Base-by-base conservation (phyloP, 768 basidiomycete species). In the Daedalea quercina region DNA sequence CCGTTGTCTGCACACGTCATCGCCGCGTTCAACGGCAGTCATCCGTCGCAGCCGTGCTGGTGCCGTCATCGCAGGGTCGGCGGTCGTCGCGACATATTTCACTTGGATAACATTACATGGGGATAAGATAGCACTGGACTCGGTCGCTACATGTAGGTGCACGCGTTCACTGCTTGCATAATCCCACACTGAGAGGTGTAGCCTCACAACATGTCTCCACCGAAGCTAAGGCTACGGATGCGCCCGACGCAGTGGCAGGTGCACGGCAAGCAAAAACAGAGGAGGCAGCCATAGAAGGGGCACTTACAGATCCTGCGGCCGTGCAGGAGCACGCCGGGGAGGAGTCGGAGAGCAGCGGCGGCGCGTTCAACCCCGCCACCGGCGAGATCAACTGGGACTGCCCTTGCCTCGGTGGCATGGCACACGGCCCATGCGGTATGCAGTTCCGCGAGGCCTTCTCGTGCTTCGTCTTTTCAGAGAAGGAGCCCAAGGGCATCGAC, bases 351-450 rank as follows among this genome's bases (percentile, higher is more conserved):
- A 65, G 45, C 59, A 50, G 51, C 1, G 66, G 66, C 24, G 79
- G 79, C 35, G 95, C 96, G 3, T 98, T 81, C 76, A 88, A 99
- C 71, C 94, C 94, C 19, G 93, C 82, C 57, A 99, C 96, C 1
- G 96, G 96, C 42, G 94, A 97, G 78, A 98, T 99, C 63, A 99
- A 99, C 73, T 99, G 96, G 96, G 96, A 97, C 66, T 99, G 96
- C 68, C 93, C 96, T 1, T 98, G 96, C 68, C 82, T 99, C 8
- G 96, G 96, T 28, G 96, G 96, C 47, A 97, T 99, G 96, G 95
- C 95, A 9, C 78, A 98, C 64, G 95, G 96, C 6, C 93, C 94
- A 9, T 99, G 96, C 63, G 96, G 96, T 9, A 76, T 78, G 55
- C 79, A 97, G 59, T 99, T 99, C 75, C 84, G 86, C 57, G 90